Conservation (phyloP, 2,329 filamentous ascomycete species). For the Verticillium nubilum region DNA sequence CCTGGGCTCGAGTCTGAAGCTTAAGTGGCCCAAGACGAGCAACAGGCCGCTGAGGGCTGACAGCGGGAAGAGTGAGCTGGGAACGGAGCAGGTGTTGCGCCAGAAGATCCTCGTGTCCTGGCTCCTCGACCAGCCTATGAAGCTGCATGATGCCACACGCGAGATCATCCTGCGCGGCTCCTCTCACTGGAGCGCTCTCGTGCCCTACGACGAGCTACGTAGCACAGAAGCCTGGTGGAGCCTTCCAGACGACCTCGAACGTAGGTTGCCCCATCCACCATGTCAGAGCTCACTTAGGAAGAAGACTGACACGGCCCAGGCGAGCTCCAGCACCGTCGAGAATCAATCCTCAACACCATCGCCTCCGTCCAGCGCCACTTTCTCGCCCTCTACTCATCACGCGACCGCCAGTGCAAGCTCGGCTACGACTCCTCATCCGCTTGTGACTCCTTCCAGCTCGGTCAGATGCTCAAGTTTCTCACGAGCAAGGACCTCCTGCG, state of each 20-base stretch:
- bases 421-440: constrained; percentile 68
- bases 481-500: constrained; percentile 54
- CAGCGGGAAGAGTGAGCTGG: constrained; percentile 25
- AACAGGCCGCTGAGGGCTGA: constrained; percentile 30
- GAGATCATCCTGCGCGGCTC: constrained; percentile 65
- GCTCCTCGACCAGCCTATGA: constrained; percentile 56
- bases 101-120: constrained; percentile 66
- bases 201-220: constrained; percentile 17
- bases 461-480: constrained; percentile 71
- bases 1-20: constrained; percentile 41
- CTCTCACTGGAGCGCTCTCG: constrained; percentile 44
- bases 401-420: constrained; percentile 62
- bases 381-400: constrained; percentile 60
- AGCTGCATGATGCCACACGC: constrained; percentile 56
- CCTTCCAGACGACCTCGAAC: constrained; percentile 62
- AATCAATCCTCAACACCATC: constrained; percentile 62
- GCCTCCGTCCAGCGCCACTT: constrained; percentile 67
- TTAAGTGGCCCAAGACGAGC: constrained; percentile 48
- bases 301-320: constrained; percentile 30
- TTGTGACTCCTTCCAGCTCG: constrained; percentile 74
- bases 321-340: constrained; percentile 61
- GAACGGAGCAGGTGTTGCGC: constrained; percentile 60
- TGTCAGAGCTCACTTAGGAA: background rate
- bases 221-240: constrained; percentile 62
- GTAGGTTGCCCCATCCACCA: constrained; percentile 28